Evolutionary conservation across 331 rosid species (phyloP), one percentile per base, ranked within the genome.

Genomic region (Rhamnella rubrinervis): DNA sequence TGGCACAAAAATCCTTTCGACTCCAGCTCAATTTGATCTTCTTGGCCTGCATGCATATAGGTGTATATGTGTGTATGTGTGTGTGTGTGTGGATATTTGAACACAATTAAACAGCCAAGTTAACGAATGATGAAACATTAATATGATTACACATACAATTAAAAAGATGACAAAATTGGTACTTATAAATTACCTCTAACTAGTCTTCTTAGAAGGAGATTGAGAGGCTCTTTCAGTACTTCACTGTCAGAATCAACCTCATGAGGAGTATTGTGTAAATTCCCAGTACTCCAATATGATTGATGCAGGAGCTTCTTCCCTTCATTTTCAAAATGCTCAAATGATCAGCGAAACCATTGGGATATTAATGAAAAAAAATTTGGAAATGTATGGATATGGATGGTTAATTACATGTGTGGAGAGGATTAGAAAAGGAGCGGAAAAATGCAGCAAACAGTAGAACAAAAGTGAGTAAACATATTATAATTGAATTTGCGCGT

Each of bases 1-100:
- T 57, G 65, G 71, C 77, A 73, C 57, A 61, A 61, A 38, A 65
- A 64, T 15, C 77, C 66, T 0, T 51, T 56, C 7, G 52, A 56
- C 7, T 73, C 52, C 6, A 73, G 65, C 41, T 56, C 59, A 44
- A 65, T 50, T 73, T 25, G 20, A 65, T 56, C 71, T 44, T 55
- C 59, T 21, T 23, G 23, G 23, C 77, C 71, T 73, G 52, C 15
- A 31, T 2, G 23, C 23, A 23, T 23, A 23, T 23, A 1, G 0
- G 23, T 23, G 23, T 23, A 23, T 23, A 23, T 23, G 23, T 23
- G 23, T 23, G 23, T 23, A 1, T 23, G 23, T 23, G 23, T 23
- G 23, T 23, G 23, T 23, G 23, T 23, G 23, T 23, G 23, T 40
- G 55, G n/a, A 61, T 20, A 60, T 18, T 25, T 3, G 51, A 17